These are phyloP conservation scores for Trichoderma atroviride DNA, from an alignment of 2,329 filamentous ascomycete species.

Conservation along the genomic window DNA sequence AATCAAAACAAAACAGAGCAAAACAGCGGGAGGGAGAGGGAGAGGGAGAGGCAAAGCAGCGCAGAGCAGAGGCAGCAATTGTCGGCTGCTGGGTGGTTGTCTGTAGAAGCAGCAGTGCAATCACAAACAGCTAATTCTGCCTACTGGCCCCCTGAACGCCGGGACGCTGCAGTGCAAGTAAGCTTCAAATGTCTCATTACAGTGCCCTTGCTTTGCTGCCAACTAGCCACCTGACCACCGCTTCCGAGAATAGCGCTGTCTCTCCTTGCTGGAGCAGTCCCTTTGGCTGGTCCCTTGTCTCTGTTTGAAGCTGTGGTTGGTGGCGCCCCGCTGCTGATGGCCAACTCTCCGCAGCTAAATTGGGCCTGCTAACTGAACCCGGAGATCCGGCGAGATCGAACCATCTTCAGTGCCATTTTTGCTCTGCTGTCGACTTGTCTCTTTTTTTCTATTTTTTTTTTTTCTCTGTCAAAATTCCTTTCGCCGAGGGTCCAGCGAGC, in stretches of 20 bases:
- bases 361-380: slow-evolving; percentile 15
- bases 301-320: slow-evolving; percentile 8
- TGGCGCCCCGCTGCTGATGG: slow-evolving; percentile 19
- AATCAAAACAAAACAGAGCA: neutral
- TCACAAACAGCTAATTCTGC: neutral
- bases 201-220: slow-evolving; percentile 2
- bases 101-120: neutral
- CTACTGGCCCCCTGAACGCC: neutral
- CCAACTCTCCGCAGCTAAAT: slow-evolving; percentile 23
- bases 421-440: slow-evolving; percentile 6
- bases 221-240: slow-evolving; percentile 20
- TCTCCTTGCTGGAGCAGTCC: neutral
- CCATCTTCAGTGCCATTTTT: slow-evolving; percentile 25
- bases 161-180: slow-evolving; percentile 19
- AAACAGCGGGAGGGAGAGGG: neutral
- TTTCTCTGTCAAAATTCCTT: neutral
- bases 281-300: slow-evolving; percentile 4
- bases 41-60: neutral
- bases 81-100: neutral
- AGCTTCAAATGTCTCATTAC: slow-evolving; percentile 25
- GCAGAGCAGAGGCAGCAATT: neutral
- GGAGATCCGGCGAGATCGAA: slow-evolving; percentile 25
- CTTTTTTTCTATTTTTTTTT: neutral
- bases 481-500: slow-evolving; percentile 21
- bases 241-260: slow-evolving; percentile 21